Evolutionary conservation across 345 rosid species (phyloP).

Genomic region (Euclidium syriacum): DNA sequence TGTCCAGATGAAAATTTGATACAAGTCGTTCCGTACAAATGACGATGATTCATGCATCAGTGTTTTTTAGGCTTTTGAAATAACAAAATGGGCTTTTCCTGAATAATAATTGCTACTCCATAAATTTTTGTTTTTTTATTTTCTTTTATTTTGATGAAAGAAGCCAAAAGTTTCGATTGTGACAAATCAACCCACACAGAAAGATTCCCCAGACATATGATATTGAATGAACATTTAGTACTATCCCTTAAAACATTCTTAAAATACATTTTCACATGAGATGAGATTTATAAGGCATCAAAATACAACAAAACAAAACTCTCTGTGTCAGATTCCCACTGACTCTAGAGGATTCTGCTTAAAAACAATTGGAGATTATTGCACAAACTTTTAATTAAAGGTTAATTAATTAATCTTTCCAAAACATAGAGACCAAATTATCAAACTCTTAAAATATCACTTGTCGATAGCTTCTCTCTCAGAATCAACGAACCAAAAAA

Average conservation of each 20-base stretch:
- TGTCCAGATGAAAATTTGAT: too few species aligned
- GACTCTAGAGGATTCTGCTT: not conserved
- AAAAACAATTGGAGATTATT: slow-evolving; percentile 8
- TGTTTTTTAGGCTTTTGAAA: too few species aligned
- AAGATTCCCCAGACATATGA: not conserved
- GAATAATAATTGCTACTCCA: too few species aligned
- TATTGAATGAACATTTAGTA: too few species aligned
- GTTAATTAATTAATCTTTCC: not conserved
- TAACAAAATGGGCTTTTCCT: too few species aligned
- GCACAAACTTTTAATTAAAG: not conserved
- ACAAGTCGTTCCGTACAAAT: too few species aligned
- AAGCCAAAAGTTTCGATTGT: not conserved
- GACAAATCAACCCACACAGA: not conserved
- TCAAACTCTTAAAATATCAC: not conserved
- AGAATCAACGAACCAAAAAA: not conserved
- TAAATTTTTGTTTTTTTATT: too few species aligned
- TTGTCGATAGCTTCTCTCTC: not conserved
- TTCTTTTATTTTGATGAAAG: not conserved
- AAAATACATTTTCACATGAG: not conserved
- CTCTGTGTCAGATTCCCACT: slow-evolving; percentile 24
- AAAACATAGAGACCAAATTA: not conserved
- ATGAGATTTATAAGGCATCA: not conserved
- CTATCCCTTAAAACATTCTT: too few species aligned
- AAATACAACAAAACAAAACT: not conserved
- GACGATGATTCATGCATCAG: too few species aligned